Conservation (phyloP, 2,329 filamentous ascomycete genomes). For the Achaetomium macrosporum region DNA sequence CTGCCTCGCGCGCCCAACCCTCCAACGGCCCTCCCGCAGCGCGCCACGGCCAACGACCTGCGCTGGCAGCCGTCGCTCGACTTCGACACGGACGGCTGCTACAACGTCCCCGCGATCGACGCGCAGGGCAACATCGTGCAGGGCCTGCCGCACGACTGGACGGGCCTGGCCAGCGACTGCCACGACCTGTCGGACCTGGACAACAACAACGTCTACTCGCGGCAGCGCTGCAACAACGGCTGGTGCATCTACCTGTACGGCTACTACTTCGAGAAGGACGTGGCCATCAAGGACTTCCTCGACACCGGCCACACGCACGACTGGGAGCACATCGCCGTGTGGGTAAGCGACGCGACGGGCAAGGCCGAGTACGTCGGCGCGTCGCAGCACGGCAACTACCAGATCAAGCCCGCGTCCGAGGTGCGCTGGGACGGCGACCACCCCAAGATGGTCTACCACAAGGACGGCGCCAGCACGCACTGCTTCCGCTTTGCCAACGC, state of each 20-base stretch:
- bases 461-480: constrained; percentile 32
- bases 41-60: constrained; percentile 31
- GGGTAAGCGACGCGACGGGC: constrained; percentile 25
- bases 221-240: constrained; percentile 38
- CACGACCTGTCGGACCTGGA: constrained; percentile 24
- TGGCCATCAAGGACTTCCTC: constrained; percentile 25
- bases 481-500: constrained; percentile 31
- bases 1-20: constrained; percentile 14
- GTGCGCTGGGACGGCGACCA: constrained; percentile 30
- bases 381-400: constrained; percentile 31
- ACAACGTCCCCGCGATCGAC: constrained; percentile 43
- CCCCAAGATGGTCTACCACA: constrained; percentile 36
- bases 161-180: constrained; percentile 21
- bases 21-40: constrained; percentile 28
- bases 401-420: constrained; percentile 21
- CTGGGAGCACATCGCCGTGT: constrained; percentile 34
- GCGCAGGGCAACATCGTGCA: constrained; percentile 29
- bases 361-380: constrained; percentile 27
- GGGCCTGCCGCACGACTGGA: constrained; percentile 25
- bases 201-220: constrained; percentile 37
- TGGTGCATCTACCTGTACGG: constrained; percentile 41
- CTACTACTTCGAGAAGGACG: constrained; percentile 44
- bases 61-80: constrained; percentile 35
- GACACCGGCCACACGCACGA: constrained; percentile 36
- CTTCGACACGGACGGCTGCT: constrained; percentile 38